Conservation (phyloP, 2,329 filamentous ascomycete species). For the Onygenales sp. region DNA sequence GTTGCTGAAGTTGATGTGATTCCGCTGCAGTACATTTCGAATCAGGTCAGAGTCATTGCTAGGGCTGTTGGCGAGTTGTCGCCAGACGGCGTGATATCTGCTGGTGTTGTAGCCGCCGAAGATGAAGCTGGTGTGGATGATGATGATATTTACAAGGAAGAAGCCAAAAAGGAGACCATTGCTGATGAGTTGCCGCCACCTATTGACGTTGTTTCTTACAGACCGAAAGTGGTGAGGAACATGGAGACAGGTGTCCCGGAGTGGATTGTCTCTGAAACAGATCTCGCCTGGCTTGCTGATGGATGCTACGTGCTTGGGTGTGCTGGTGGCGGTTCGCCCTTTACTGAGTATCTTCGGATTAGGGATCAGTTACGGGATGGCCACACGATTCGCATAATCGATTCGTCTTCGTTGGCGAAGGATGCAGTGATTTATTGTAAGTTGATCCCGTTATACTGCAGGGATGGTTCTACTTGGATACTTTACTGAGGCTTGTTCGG, state of each 20-base stretch:
- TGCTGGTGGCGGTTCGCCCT: constrained; percentile 40
- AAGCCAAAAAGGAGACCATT: constrained; percentile 8
- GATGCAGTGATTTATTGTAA: constrained; percentile 36
- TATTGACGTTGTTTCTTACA: constrained; percentile 27
- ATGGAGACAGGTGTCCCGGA: constrained; percentile 12
- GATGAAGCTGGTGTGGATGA: constrained; percentile 17
- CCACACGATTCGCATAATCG: constrained; percentile 32
- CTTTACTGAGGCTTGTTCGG: not conserved
- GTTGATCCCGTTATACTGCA: constrained; percentile 23
- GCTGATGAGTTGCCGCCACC: constrained; percentile 6
- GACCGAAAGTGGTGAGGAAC: constrained; percentile 29
- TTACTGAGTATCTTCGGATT: constrained; percentile 34
- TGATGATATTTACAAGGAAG: constrained; percentile 12
- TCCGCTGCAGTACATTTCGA: constrained; percentile 45
- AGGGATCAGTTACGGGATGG: constrained; percentile 31
- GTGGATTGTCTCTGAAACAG: constrained; percentile 38
- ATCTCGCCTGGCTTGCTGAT: constrained; percentile 37
- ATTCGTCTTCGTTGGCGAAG: constrained; percentile 34
- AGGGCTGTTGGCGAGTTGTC: constrained; percentile 52
- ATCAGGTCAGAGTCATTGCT: constrained; percentile 44
- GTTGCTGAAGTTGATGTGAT: constrained; percentile 46
- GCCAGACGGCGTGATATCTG: constrained; percentile 1
- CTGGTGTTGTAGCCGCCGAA: constrained; percentile 3
- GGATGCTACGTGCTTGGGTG: constrained; percentile 42
- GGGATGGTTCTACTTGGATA: not conserved